Percentiles rank a stretch among this genome's conserved stretches.
These are phyloP conservation scores for Dactylellina cionopaga DNA, from an alignment of 2,329 filamentous ascomycete species.

Conservation along the genomic window DNA sequence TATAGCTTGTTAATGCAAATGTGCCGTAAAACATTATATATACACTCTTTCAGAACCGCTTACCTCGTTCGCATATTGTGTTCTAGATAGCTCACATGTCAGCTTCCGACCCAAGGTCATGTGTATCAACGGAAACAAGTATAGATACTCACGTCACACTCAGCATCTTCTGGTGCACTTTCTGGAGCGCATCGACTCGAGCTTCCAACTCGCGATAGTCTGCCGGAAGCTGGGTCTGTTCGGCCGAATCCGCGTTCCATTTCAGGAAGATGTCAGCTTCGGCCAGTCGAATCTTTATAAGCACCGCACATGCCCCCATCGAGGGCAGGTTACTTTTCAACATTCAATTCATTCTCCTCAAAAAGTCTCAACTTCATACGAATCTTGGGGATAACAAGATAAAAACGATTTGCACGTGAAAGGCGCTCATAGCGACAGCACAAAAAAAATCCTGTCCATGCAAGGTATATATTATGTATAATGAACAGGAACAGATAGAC, in stretches of 20 bases:
- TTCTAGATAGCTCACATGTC: slow-evolving; percentile 66
- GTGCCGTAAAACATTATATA: background rate
- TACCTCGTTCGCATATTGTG: slow-evolving; percentile 83
- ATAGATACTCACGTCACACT: slow-evolving; percentile 81
- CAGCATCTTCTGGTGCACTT: slow-evolving; percentile 96
- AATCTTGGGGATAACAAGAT: slow-evolving; percentile 3
- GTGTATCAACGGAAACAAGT: slow-evolving; percentile 6
- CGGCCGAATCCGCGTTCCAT: slow-evolving; percentile 44
- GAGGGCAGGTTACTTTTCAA: slow-evolving; percentile 46
- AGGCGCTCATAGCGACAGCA: background rate
- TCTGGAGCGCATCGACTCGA: slow-evolving; percentile 95
- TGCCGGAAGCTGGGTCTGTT: slow-evolving; percentile 89
- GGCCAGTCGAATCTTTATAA: slow-evolving; percentile 51
- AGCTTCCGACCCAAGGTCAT: background rate
- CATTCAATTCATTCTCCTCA: slow-evolving; percentile 43
- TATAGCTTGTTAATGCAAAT: background rate
- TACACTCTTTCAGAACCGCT: background rate
- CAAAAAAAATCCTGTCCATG: slow-evolving; percentile 6
- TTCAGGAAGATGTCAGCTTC: slow-evolving; percentile 53
- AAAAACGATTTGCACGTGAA: slow-evolving; percentile 22
- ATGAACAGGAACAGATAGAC: background rate
- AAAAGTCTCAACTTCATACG: slow-evolving; percentile 10
- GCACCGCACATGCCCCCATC: slow-evolving; percentile 26
- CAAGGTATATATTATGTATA: no score
- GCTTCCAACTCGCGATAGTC: slow-evolving; percentile 99